phyloP scores from a whole-genome alignment of 441 rosid species.

The Flueggea neowawraea region DNA sequence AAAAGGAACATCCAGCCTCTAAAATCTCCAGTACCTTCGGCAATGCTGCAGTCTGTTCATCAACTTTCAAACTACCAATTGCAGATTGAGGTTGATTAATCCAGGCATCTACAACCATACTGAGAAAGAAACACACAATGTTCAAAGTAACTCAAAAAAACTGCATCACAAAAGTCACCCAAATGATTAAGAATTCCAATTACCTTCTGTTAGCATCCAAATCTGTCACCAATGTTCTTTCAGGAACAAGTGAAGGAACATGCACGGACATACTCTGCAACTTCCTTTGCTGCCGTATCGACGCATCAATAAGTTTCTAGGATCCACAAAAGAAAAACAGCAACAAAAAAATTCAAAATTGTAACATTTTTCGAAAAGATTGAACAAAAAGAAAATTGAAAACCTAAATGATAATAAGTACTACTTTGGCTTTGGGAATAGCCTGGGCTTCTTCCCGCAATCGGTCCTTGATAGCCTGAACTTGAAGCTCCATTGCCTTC shows the following conservation, averaged over 20 bases:
- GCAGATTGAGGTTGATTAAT: constrained; percentile 23
- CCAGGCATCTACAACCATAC: constrained; percentile 39
- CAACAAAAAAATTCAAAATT: not conserved
- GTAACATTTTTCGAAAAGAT: no score
- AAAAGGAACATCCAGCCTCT: no score
- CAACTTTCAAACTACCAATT: constrained; percentile 29
- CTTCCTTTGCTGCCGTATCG: constrained; percentile 65
- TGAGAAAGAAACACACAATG: constrained; percentile 16
- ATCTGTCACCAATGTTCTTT: constrained; percentile 36
- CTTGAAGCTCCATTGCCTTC: constrained; percentile 83
- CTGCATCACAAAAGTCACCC: no score
- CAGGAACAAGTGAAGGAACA: constrained; percentile 46
- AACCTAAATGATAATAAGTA: not conserved
- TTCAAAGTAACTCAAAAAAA: no score
- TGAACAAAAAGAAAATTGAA: not conserved
- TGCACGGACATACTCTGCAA: constrained; percentile 61
- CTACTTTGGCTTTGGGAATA: constrained; percentile 87
- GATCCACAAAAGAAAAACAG: constrained; percentile 9
- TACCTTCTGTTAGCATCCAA: constrained; percentile 42
- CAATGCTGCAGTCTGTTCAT: constrained; percentile 45
- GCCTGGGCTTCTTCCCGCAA: constrained; percentile 73
- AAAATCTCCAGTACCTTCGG: constrained; percentile 50
- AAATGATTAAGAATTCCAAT: not conserved
- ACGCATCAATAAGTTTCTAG: constrained; percentile 78
- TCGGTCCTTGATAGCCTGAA: constrained; percentile 70